phyloP scores from a whole-genome alignment of 768 basidiomycete genomes.

The Lentinula boryana region DNA sequence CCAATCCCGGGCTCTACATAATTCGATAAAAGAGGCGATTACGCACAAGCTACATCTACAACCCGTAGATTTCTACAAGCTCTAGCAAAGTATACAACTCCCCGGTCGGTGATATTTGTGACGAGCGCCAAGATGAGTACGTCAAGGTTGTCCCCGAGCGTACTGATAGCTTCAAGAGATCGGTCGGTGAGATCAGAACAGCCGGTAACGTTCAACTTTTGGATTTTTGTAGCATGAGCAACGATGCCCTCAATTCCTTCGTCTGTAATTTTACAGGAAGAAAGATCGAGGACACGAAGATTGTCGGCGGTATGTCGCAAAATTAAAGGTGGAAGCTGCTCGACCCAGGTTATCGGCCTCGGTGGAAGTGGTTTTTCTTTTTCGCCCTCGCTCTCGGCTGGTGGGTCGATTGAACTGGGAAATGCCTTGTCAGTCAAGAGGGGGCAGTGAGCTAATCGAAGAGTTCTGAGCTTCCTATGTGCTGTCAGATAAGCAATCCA shows the following conservation, averaged over 20 bases:
- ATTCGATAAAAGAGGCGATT: background rate
- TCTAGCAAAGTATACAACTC: conserved; percentile 60
- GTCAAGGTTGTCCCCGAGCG: conserved; percentile 71
- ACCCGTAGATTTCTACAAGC: conserved; percentile 70
- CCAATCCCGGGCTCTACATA: background rate
- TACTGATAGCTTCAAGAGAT: conserved; percentile 60
- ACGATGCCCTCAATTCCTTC: conserved; percentile 71
- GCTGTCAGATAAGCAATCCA: conserved; percentile 9
- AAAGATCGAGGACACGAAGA: conserved; percentile 75
- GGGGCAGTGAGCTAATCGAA: conserved; percentile 75
- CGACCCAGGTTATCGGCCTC: conserved; percentile 54
- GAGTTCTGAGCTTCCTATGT: conserved; percentile 58
- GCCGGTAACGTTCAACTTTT: conserved; percentile 71
- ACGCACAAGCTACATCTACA: conserved; percentile 84
- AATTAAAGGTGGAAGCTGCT: conserved; percentile 55
- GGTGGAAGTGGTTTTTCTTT: conserved; percentile 50
- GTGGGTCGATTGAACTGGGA: conserved; percentile 40
- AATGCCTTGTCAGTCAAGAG: conserved; percentile 77
- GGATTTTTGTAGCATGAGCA: conserved; percentile 67
- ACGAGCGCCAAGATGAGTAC: conserved; percentile 79
- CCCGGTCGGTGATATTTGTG: conserved; percentile 72
- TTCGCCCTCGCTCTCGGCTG: conserved; percentile 13
- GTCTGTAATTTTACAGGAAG: conserved; percentile 72
- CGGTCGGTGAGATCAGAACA: conserved; percentile 72
- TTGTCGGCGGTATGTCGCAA: conserved; percentile 63